phyloP scores from a whole-genome alignment of 495 filamentous ascomycete genomes.

The Hypoxylon trugodes region DNA sequence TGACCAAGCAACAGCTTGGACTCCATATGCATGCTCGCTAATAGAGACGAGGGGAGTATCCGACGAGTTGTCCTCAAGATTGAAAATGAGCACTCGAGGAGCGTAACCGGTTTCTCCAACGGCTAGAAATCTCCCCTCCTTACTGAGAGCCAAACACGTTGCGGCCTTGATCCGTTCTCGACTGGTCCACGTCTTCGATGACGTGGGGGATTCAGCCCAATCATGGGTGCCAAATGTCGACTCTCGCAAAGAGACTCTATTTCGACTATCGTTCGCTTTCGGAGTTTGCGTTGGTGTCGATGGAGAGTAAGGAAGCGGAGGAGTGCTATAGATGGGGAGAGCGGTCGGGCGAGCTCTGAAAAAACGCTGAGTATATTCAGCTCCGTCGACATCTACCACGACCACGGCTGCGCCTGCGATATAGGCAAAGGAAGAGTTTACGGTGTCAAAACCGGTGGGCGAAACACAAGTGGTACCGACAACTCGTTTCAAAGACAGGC shows the following conservation, averaged over 20 bases:
- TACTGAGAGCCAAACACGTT: constrained; percentile 91
- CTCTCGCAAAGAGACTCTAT: constrained; percentile 66
- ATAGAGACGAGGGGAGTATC: constrained; percentile 87
- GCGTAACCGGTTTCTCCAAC: constrained; percentile 97
- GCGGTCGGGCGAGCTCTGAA: constrained; percentile 87
- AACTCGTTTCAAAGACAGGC: constrained; percentile 78
- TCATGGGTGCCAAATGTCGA: constrained; percentile 57
- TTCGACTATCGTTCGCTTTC: constrained; percentile 69
- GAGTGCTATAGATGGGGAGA: constrained; percentile 64
- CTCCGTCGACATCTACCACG: constrained; percentile 79
- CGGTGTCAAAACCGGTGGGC: constrained; percentile 85
- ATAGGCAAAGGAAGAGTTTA: constrained; percentile 82
- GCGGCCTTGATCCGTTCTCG: constrained; percentile 93
- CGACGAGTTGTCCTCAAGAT: constrained; percentile 75
- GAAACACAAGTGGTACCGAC: constrained; percentile 88
- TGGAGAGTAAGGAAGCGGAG: constrained; percentile 48
- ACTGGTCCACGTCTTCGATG: constrained; percentile 79
- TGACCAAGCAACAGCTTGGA: constrained; percentile 88
- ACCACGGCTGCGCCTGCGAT: constrained; percentile 94
- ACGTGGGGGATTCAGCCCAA: constrained; percentile 67
- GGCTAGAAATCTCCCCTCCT: constrained; percentile 86
- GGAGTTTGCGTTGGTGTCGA: constrained; percentile 69
- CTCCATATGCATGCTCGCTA: constrained; percentile 89
- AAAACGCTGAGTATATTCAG: constrained; percentile 82
- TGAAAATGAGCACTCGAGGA: constrained; percentile 90